A percentile compares a stretch with the other conserved stretches of the same genome.
These are phyloP conservation scores for Phytophthora nicotianae DNA, from an alignment of 352 stramenopile genomes.

Conservation along the genomic window DNA sequence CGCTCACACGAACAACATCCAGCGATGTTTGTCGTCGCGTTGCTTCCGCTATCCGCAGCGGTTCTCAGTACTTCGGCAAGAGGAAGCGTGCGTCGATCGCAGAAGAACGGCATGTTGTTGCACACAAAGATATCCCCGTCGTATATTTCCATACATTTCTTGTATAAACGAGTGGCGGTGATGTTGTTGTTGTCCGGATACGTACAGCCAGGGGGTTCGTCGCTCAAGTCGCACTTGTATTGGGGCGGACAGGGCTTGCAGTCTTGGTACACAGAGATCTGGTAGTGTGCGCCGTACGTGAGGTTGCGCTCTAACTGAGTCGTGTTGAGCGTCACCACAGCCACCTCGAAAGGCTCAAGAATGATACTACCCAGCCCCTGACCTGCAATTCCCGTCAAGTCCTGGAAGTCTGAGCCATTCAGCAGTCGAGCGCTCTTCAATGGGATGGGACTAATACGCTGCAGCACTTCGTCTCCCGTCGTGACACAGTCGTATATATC, in stretches of 20 bases:
- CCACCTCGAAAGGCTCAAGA: constrained; percentile 91
- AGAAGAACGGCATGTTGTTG: constrained; percentile 71
- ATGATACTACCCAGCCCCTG: constrained; percentile 65
- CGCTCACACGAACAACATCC: constrained; percentile 90
- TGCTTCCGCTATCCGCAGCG: constrained; percentile 23
- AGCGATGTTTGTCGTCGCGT: constrained; percentile 32
- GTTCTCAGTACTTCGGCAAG: constrained; percentile 23
- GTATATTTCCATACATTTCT: constrained; percentile 50
- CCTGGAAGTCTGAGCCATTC: constrained; percentile 71
- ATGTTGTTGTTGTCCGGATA: constrained; percentile 68
- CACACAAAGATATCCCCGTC: constrained; percentile 50
- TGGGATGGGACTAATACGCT: constrained; percentile 86
- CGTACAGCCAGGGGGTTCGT: constrained; percentile 51
- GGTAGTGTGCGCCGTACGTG: constrained; percentile 96
- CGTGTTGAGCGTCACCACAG: constrained; percentile 93
- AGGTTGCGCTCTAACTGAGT: constrained; percentile 91
- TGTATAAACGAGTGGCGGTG: constrained; percentile 46
- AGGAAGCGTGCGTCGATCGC: constrained; percentile 42
- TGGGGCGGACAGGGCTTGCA: constrained; percentile 95
- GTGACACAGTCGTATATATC: constrained; percentile 91
- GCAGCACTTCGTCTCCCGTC: constrained; percentile 88
- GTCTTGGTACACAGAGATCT: constrained; percentile 93
- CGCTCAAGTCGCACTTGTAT: constrained; percentile 86
- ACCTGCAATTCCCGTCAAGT: constrained; percentile 71
- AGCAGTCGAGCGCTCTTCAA: constrained; percentile 47